These are phyloP conservation scores for Lipomyces sp. DNA, from an alignment of 805 yeast genomes.

Conservation along the genomic window DNA sequence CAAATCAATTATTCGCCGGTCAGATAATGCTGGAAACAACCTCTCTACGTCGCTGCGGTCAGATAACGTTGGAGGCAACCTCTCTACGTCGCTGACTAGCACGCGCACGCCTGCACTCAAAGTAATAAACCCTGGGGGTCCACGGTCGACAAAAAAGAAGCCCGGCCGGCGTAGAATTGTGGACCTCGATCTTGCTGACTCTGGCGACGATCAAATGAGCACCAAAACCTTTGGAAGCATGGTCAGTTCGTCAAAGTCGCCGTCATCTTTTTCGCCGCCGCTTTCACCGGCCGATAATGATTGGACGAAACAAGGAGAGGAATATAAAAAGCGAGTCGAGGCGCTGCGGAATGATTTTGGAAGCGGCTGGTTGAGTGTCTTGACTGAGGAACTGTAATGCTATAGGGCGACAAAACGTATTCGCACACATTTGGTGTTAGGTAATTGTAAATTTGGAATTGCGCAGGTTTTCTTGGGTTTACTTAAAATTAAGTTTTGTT, in stretches of 20 bases:
- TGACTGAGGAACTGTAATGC: constrained; percentile 40
- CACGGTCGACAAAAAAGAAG: constrained; percentile 11
- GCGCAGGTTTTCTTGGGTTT: not conserved
- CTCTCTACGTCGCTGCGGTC: not conserved
- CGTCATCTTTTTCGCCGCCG: constrained; percentile 16
- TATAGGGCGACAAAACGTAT: not conserved
- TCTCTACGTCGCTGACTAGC: not conserved
- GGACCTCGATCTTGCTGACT: constrained; percentile 26
- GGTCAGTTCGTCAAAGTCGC: constrained; percentile 25
- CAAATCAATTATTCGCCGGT: not conserved
- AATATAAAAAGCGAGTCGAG: constrained; percentile 47
- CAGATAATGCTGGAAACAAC: not conserved
- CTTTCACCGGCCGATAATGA: constrained; percentile 23
- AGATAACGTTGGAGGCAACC: not conserved
- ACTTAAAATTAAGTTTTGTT: not conserved
- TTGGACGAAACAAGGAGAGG: constrained; percentile 43
- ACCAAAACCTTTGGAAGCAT: constrained; percentile 21
- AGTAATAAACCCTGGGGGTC: constrained; percentile 13
- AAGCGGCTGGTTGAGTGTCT: constrained; percentile 43
- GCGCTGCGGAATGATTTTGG: constrained; percentile 41
- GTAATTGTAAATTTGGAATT: not conserved
- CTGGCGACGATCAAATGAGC: constrained; percentile 28
- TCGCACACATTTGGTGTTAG: not conserved
- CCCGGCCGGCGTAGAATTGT: constrained; percentile 27
- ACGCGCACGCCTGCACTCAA: constrained; percentile 22